Evolutionary conservation across 75 land plant species (phyloP).

Genomic region (Cunninghamia lanceolata): DNA sequence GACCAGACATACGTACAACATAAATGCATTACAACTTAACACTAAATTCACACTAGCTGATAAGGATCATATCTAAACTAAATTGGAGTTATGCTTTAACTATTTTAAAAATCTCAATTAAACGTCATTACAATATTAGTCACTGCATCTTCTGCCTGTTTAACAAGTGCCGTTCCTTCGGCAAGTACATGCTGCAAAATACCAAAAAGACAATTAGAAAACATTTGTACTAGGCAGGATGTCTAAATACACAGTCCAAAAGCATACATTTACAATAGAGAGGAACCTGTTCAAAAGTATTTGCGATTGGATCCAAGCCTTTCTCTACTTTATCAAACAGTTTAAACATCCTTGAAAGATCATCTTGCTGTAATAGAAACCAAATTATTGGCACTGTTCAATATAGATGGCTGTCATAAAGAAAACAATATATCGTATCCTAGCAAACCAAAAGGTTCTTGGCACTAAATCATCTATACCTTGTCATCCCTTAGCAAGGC

Average conservation of each 20-base stretch:
- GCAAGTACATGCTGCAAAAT: conserved; percentile 71
- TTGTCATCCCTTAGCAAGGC: not conserved
- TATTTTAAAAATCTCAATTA: not conserved
- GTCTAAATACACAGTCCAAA: not conserved
- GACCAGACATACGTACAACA: not conserved
- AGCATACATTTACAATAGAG: not conserved
- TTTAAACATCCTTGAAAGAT: conserved; percentile 84
- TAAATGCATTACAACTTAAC: no score
- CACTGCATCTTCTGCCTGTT: conserved; percentile 91
- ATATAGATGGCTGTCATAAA: no score
- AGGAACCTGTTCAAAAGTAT: conserved; percentile 34
- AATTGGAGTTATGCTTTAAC: not conserved
- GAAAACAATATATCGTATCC: no score
- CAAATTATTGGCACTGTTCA: no score
- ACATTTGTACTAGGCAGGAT: not conserved
- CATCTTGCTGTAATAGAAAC: conserved; percentile 22
- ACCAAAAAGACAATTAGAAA: no score
- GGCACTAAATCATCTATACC: not conserved
- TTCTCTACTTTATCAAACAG: conserved; percentile 39
- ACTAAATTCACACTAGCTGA: not conserved
- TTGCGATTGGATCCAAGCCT: conserved; percentile 77
- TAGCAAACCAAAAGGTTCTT: no score
- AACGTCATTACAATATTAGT: conserved; percentile 61
- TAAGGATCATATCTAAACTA: no score
- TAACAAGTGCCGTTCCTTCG: conserved; percentile 74